Evolutionary conservation across 306 rosid genomes (phyloP).

Genomic region (Erythrophleum fordii): DNA sequence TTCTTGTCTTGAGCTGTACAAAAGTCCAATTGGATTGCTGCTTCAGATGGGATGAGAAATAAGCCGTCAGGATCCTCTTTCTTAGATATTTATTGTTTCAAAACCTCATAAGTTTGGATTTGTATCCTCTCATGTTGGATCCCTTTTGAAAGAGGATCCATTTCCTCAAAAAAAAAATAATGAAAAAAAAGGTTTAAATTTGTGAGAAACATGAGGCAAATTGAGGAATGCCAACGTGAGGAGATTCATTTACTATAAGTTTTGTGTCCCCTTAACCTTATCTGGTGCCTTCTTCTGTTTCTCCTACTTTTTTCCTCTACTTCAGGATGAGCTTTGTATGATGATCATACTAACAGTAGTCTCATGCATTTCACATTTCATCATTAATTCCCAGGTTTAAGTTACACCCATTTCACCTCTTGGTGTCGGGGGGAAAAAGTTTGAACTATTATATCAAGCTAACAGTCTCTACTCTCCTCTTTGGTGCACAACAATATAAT

Average conservation of each 20-base stretch:
- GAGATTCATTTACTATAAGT: no score
- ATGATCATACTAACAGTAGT: not conserved
- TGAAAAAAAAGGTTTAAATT: no score
- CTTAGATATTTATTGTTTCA: conserved; percentile 1
- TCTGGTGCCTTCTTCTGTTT: conserved; percentile 14
- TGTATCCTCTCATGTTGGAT: no score
- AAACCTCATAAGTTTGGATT: conserved; percentile 37
- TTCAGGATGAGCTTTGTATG: no score
- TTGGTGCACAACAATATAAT: no score
- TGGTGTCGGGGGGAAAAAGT: no score
- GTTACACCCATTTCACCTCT: not conserved
- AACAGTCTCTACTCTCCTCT: no score
- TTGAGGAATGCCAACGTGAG: no score
- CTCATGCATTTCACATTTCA: not conserved
- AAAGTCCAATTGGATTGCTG: conserved; percentile 57
- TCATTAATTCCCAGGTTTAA: not conserved
- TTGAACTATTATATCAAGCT: no score
- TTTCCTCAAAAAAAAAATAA: no score
- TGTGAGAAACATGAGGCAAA: no score
- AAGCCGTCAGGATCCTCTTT: conserved; percentile 9
- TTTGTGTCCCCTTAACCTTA: conserved; percentile 37
- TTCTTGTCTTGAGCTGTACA: conserved; percentile 57
- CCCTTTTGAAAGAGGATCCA: no score
- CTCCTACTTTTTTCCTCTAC: not conserved
- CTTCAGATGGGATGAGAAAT: conserved; percentile 35